Percentiles rank a stretch among this genome's conserved stretches.
phyloP scores from a whole-genome alignment of 73 alveolate genomes.

The Tetrahymena borealis region DNA sequence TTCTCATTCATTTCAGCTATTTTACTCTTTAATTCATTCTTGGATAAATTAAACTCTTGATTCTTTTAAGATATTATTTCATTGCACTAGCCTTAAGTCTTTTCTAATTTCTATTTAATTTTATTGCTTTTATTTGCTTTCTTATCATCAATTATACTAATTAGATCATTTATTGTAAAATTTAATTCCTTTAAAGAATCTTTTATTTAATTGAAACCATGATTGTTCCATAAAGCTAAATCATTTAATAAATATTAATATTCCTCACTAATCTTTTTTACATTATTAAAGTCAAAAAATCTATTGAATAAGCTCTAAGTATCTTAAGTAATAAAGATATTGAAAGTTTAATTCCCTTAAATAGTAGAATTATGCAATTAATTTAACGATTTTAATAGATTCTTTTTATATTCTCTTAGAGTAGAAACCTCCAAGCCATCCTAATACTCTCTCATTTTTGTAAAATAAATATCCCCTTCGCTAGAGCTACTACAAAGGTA shows the following conservation, averaged over 20 bases:
- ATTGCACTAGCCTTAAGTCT: not conserved
- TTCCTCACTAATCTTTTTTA: not conserved
- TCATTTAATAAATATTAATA: not conserved
- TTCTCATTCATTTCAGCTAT: not conserved
- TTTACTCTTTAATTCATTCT: not conserved
- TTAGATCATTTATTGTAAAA: not conserved
- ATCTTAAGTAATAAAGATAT: not conserved
- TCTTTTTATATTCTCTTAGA: not conserved
- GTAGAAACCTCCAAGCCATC: not conserved
- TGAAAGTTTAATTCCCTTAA: not conserved
- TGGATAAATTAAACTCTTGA: not conserved
- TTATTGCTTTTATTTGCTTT: not conserved
- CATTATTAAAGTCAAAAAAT: not conserved
- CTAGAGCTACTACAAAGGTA: not conserved
- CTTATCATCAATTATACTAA: not conserved
- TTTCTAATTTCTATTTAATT: not conserved
- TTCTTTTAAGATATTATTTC: not conserved
- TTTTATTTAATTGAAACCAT: not conserved
- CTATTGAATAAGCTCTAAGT: not conserved
- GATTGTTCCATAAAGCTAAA: not conserved
- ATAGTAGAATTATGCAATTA: not conserved
- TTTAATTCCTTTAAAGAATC: not conserved
- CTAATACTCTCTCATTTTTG: not conserved
- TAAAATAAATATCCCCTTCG: not conserved
- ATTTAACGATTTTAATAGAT: not conserved